phyloP scores from a whole-genome alignment of 805 yeast genomes.

The Blastobotrys attinorum region DNA sequence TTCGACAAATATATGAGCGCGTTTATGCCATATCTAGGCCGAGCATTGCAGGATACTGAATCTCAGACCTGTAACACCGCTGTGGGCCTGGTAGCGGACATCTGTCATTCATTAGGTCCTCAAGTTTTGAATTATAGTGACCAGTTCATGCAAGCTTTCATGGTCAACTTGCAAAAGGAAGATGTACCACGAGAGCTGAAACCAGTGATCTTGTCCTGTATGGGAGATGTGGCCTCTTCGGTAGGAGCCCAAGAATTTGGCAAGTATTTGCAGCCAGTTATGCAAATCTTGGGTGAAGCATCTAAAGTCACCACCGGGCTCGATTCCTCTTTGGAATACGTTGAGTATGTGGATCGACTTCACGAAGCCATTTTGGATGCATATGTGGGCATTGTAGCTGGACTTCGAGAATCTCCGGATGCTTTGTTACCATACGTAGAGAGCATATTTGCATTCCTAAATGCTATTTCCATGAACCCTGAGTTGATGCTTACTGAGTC shows the following conservation, averaged over 20 bases:
- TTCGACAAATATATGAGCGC: constrained; percentile 73
- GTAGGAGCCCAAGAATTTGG: constrained; percentile 63
- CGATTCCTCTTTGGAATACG: constrained; percentile 62
- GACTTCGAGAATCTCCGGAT: constrained; percentile 64
- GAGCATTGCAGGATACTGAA: constrained; percentile 75
- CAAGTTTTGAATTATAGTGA: constrained; percentile 66
- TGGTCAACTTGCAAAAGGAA: constrained; percentile 58
- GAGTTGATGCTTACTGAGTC: constrained; percentile 56
- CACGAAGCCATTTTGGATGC: constrained; percentile 91
- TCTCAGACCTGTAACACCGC: constrained; percentile 82
- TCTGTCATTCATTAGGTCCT: constrained; percentile 78
- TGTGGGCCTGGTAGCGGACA: constrained; percentile 91
- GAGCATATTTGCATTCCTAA: constrained; percentile 63
- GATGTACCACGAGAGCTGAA: constrained; percentile 72
- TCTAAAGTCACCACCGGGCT: constrained; percentile 22
- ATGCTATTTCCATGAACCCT: constrained; percentile 50
- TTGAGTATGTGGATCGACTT: constrained; percentile 64
- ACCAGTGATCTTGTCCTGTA: constrained; percentile 83
- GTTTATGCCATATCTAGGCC: constrained; percentile 73
- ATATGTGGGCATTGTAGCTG: constrained; percentile 91
- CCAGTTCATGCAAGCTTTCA: constrained; percentile 76
- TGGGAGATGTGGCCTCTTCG: constrained; percentile 92
- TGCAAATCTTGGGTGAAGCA: constrained; percentile 50
- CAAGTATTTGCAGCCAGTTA: constrained; percentile 70
- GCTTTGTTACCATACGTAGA: constrained; percentile 57